phyloP scores from a whole-genome alignment of 2,329 filamentous ascomycete genomes.

The Botrytis paeoniae region DNA sequence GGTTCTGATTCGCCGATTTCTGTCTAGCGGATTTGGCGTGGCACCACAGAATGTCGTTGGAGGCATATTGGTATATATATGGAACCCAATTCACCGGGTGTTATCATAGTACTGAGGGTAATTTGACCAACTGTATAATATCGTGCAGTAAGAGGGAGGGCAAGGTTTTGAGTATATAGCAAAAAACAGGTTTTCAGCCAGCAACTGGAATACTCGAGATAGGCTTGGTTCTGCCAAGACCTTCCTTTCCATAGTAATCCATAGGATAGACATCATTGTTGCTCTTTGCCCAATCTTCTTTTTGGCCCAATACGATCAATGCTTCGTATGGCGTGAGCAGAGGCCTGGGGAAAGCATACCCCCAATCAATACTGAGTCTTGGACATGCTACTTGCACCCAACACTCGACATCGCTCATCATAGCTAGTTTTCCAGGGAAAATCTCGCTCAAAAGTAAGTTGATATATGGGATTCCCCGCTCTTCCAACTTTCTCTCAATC shows the following conservation, averaged over 20 bases:
- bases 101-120: conserved; percentile 29
- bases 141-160: not conserved
- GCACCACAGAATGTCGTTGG: conserved; percentile 51
- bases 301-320: conserved; percentile 78
- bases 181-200: conserved; percentile 22
- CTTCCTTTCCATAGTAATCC: conserved; percentile 96
- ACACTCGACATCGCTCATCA: conserved; percentile 92
- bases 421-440: conserved; percentile 88
- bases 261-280: conserved; percentile 79
- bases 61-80: conserved; percentile 63
- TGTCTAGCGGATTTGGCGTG: conserved; percentile 51
- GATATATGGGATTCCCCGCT: conserved; percentile 73
- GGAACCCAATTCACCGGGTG: conserved; percentile 56
- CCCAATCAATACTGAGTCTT: conserved; percentile 97
- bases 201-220: conserved; percentile 20
- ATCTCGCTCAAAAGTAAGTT: conserved; percentile 91
- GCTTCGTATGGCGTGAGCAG: conserved; percentile 94
- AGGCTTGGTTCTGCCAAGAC: conserved; percentile 72
- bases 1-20: conserved; percentile 52
- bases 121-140: not conserved
- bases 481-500: conserved; percentile 74
- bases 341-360: conserved; percentile 88
- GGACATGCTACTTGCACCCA: conserved; percentile 99
- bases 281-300: conserved; percentile 66
- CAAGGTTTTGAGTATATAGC: not conserved